Percentiles rank a stretch among this genome's conserved stretches.
Evolutionary conservation across 2,329 filamentous ascomycete genomes (phyloP).

Genomic region (Lachnum nothofagi): DNA sequence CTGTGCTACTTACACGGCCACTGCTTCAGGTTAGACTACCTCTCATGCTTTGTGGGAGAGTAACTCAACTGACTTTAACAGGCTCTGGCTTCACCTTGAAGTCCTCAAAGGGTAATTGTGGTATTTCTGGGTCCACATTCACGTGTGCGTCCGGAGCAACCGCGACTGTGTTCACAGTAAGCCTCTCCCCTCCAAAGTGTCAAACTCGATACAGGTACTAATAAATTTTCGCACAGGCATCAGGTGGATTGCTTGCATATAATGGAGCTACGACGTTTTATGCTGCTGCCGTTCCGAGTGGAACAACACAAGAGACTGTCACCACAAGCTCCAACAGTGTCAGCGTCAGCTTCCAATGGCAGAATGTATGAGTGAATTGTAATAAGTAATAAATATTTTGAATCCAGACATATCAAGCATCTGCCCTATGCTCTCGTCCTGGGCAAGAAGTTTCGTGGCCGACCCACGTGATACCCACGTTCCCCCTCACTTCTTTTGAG

Average conservation of each 20-base stretch:
- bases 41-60: background rate
- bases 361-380: slow-evolving; percentile 14
- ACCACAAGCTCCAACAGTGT: slow-evolving; percentile 27
- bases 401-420: background rate
- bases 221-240: slow-evolving; percentile 10
- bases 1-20: slow-evolving; percentile 60
- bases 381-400: background rate
- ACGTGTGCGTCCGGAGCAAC: slow-evolving; percentile 48
- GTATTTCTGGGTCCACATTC: slow-evolving; percentile 48
- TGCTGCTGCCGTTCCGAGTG: slow-evolving; percentile 31
- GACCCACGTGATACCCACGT: no score
- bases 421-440: background rate
- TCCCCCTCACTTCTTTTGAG: no score
- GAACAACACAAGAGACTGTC: slow-evolving; percentile 30
- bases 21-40: slow-evolving; percentile 42
- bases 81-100: slow-evolving; percentile 41
- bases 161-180: slow-evolving; percentile 34
- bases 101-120: slow-evolving; percentile 56
- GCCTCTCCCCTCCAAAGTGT: slow-evolving; percentile 8
- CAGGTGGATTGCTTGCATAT: slow-evolving; percentile 25
- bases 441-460: no score
- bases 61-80: slow-evolving; percentile 9
- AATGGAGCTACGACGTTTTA: slow-evolving; percentile 30
- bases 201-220: background rate
- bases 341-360: slow-evolving; percentile 32